phyloP scores from a whole-genome alignment of 2,329 filamentous ascomycete genomes.

The Trichoderma asperellum region DNA sequence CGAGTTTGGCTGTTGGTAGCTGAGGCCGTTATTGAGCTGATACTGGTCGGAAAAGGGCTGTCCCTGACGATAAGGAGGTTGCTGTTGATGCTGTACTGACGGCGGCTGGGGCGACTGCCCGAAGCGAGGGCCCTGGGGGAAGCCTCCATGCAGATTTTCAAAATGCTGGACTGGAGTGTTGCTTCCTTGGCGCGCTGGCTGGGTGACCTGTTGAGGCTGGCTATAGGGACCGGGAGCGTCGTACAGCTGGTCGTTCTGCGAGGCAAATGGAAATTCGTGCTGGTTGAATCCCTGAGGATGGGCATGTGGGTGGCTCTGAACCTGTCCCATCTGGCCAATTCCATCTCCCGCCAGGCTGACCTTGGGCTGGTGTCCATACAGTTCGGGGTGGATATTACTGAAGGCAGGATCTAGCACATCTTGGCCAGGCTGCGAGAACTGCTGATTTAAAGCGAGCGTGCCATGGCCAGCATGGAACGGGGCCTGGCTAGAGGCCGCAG shows the following conservation, averaged over 20 bases:
- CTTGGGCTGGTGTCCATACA: constrained; percentile 45
- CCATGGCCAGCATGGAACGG: constrained; percentile 41
- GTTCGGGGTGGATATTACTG: constrained; percentile 43
- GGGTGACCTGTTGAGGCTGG: constrained; percentile 42
- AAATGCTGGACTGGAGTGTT: constrained; percentile 41
- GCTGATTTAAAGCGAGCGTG: constrained; percentile 41
- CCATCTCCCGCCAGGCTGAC: constrained; percentile 34
- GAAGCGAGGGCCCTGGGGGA: constrained; percentile 36
- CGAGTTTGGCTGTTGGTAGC: constrained; percentile 28
- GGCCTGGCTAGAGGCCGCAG: constrained; percentile 37
- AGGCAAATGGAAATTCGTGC: constrained; percentile 42
- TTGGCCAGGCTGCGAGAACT: constrained; percentile 40
- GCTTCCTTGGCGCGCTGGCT: constrained; percentile 40
- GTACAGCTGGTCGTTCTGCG: constrained; percentile 41
- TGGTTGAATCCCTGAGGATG: constrained; percentile 42
- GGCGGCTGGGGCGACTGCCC: constrained; percentile 38
- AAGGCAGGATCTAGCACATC: constrained; percentile 47
- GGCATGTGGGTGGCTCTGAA: constrained; percentile 39
- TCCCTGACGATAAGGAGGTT: constrained; percentile 35
- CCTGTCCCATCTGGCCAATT: constrained; percentile 36
- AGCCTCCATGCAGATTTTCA: constrained; percentile 38
- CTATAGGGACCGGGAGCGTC: constrained; percentile 40
- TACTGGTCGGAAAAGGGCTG: constrained; percentile 34
- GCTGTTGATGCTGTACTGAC: constrained; percentile 39
- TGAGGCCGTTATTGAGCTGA: constrained; percentile 29